Percentiles rank a stretch among this genome's conserved stretches.
Evolutionary conservation across 106 monocot species (phyloP).

Genomic region (Dendrobium huoshanense): DNA sequence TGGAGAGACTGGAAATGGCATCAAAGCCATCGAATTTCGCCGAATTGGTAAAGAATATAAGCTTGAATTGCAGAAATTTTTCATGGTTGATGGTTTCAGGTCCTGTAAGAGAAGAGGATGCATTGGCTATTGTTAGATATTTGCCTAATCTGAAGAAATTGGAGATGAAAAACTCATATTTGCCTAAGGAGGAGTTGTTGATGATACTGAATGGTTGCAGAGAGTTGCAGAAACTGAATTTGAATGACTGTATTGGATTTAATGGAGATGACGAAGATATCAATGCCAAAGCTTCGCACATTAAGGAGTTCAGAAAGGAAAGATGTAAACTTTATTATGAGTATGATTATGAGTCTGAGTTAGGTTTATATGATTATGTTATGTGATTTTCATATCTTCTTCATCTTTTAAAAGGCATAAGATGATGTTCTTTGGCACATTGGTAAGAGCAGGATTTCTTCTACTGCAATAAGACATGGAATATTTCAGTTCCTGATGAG

Average conservation of each 20-base stretch:
- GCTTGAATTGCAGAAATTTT: constrained; percentile 3
- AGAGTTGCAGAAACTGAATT: constrained; percentile 11
- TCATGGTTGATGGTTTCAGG: neutral
- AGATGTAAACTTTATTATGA: constrained; percentile 11
- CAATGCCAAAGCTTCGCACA: neutral
- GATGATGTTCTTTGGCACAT: too few relatives aligned
- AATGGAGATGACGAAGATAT: constrained; percentile 13
- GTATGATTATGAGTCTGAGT: neutral
- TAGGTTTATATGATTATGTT: neutral
- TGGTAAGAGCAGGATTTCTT: too few relatives aligned
- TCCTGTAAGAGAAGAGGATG: constrained; percentile 3
- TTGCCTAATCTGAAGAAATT: constrained; percentile 18
- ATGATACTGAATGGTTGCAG: constrained; percentile 8
- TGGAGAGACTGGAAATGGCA: constrained; percentile 2
- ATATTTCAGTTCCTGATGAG: too few relatives aligned
- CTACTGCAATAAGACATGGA: too few relatives aligned
- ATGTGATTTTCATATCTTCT: neutral
- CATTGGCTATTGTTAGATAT: neutral
- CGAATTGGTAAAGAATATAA: neutral
- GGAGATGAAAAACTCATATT: constrained; percentile 6
- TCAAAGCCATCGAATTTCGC: neutral
- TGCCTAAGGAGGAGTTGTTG: constrained; percentile 11
- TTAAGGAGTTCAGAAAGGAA: constrained; percentile 12
- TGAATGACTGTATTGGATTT: constrained; percentile 15
- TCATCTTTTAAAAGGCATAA: too few relatives aligned